These are phyloP conservation scores for Biscutella auriculata DNA, from an alignment of 441 rosid genomes.

Conservation along the genomic window DNA sequence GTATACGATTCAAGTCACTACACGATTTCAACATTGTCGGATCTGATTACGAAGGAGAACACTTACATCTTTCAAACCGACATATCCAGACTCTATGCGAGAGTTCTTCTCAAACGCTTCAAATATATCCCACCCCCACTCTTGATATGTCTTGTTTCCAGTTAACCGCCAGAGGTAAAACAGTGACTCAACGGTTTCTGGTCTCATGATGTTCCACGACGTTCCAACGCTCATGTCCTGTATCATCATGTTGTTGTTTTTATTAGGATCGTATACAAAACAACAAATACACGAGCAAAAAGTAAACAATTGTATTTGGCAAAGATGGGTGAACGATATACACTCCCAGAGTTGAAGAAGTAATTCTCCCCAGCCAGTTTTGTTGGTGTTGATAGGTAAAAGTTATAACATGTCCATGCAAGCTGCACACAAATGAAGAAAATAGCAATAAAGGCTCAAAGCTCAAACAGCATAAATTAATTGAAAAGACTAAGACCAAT, in stretches of 20 bases:
- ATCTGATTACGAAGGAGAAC: neutral
- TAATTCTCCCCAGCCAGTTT: constrained; percentile 96
- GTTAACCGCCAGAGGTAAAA: constrained; percentile 95
- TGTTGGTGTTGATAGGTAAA: constrained; percentile 81
- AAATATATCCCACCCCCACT: constrained; percentile 98
- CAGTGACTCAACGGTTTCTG: constrained; percentile 90
- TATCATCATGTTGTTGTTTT: constrained; percentile 4
- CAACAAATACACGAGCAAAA: neutral
- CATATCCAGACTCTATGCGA: constrained; percentile 72
- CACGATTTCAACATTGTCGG: neutral
- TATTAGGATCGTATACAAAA: neutral
- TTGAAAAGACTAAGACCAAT: too few species aligned
- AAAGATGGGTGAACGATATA: constrained; percentile 14
- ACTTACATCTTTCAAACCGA: constrained; percentile 88
- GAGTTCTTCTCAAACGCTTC: constrained; percentile 90
- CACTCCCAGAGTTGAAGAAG: constrained; percentile 62
- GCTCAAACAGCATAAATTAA: neutral
- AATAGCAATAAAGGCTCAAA: neutral
- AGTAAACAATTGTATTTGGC: neutral
- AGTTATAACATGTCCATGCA: constrained; percentile 94
- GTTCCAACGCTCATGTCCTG: constrained; percentile 96
- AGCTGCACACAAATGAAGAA: constrained; percentile 42
- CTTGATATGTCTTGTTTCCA: constrained; percentile 85
- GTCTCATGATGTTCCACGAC: constrained; percentile 86
- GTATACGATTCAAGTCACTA: neutral